Evolutionary conservation across 345 rosid species (phyloP).

Genomic region (Trapa bicornis): DNA sequence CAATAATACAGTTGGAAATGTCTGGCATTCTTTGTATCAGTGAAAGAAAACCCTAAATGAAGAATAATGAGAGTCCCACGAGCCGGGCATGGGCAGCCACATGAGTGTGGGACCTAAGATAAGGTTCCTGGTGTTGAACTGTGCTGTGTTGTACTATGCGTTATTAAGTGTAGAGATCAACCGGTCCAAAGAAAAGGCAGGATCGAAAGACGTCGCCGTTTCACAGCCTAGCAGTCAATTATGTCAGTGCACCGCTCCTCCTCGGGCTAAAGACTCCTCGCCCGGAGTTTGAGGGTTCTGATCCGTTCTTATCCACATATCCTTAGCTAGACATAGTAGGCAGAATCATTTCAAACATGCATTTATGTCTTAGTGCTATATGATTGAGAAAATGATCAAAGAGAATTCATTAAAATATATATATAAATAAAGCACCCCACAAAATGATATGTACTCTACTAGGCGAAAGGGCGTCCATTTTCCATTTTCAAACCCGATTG

Average conservation of each 20-base stretch:
- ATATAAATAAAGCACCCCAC: too few species aligned
- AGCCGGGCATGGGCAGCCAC: background rate
- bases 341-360: too few species aligned
- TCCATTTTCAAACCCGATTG: too few species aligned
- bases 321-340: too few species aligned
- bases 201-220: background rate
- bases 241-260: background rate
- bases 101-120: background rate
- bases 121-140: background rate
- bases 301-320: too few species aligned
- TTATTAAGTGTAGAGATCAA: too few species aligned
- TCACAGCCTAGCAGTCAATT: background rate
- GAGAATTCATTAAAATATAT: too few species aligned
- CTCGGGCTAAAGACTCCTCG: background rate
- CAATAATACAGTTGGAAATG: background rate
- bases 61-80: background rate
- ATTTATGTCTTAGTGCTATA: too few species aligned
- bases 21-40: background rate
- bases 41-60: background rate
- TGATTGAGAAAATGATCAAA: too few species aligned
- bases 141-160: too few species aligned
- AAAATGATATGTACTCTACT: too few species aligned
- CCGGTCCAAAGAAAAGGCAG: background rate
- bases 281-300: background rate
- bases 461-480: too few species aligned